Conservation (phyloP, 2,329 filamentous ascomycete genomes). For the Cordyceps militaris region DNA sequence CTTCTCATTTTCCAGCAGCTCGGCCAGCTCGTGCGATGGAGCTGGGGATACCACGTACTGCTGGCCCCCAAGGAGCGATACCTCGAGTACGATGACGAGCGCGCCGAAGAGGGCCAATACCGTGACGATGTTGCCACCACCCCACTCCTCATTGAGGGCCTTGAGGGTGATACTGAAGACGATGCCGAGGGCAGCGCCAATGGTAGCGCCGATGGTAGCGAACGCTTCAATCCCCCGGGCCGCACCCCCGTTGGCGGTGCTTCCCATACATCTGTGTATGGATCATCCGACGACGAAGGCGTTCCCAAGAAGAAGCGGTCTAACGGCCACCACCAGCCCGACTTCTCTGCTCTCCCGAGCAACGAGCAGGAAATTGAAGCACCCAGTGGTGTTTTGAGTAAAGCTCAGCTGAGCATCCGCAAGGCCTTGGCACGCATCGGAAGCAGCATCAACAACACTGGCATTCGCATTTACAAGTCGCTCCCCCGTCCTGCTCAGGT, state of each 20-base stretch:
- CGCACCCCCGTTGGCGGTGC: conserved; percentile 46
- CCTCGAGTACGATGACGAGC: conserved; percentile 52
- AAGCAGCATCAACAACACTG: conserved; percentile 12
- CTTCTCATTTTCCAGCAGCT: conserved; percentile 96
- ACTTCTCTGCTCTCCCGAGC: conserved; percentile 58
- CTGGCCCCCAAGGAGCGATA: conserved; percentile 78
- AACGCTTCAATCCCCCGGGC: conserved; percentile 46
- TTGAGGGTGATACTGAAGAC: conserved; percentile 32
- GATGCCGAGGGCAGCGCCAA: conserved; percentile 20
- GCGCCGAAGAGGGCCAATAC: conserved; percentile 53
- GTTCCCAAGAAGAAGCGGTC: conserved; percentile 22
- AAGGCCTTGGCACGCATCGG: background rate
- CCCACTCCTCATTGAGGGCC: conserved; percentile 34
- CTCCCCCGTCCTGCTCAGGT: conserved; percentile 37
- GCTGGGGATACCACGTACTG: conserved; percentile 93
- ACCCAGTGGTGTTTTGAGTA: conserved; percentile 26
- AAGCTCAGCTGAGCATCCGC: conserved; percentile 27
- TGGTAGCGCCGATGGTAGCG: conserved; percentile 21
- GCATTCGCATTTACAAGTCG: conserved; percentile 15
- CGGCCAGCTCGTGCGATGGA: conserved; percentile 92
- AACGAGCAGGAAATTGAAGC: conserved; percentile 26
- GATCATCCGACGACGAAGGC: conserved; percentile 41
- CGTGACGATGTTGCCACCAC: conserved; percentile 43
- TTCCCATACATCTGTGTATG: conserved; percentile 42
- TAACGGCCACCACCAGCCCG: conserved; percentile 29